Percentiles rank a stretch among this genome's conserved stretches.
phyloP scores from a whole-genome alignment of 805 yeast species.

The Metahyphopichia silvanorum region DNA sequence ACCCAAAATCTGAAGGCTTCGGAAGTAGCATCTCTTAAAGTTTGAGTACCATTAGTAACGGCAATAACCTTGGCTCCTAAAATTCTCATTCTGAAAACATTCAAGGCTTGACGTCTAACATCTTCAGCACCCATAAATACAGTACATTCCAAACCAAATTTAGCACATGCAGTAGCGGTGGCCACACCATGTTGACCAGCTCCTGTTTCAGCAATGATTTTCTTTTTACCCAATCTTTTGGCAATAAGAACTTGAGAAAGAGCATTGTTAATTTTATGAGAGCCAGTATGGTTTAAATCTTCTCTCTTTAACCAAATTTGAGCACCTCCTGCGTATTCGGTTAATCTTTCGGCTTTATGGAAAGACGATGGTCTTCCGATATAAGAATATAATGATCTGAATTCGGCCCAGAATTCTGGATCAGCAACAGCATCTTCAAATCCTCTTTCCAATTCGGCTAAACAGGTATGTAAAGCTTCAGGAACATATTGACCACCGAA shows the following conservation, averaged over 20 bases:
- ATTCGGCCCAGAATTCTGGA: slow-evolving; percentile 91
- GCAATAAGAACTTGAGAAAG: slow-evolving; percentile 80
- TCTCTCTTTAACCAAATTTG: slow-evolving; percentile 98
- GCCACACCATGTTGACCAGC: slow-evolving; percentile 96
- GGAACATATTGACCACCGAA: slow-evolving; percentile 99
- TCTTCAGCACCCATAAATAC: slow-evolving; percentile 99
- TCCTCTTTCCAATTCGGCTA: slow-evolving; percentile 82
- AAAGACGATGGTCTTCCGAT: slow-evolving; percentile 96
- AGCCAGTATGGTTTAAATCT: slow-evolving; percentile 88
- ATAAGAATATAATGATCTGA: slow-evolving; percentile 76
- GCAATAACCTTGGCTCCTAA: slow-evolving; percentile 95
- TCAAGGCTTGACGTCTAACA: slow-evolving; percentile 96
- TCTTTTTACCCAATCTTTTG: slow-evolving; percentile 70
- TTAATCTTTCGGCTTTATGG: slow-evolving; percentile 85
- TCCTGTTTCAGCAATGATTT: slow-evolving; percentile 86
- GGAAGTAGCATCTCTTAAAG: slow-evolving; percentile 95
- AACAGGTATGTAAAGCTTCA: slow-evolving; percentile 89
- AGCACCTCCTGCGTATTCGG: slow-evolving; percentile 86
- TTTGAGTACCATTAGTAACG: slow-evolving; percentile 91
- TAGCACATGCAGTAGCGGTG: slow-evolving; percentile 89
- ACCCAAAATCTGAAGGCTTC: slow-evolving; percentile 98
- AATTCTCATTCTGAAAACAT: slow-evolving; percentile 95
- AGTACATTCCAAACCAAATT: slow-evolving; percentile 88
- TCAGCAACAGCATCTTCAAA: slow-evolving; percentile 88
- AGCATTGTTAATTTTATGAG: slow-evolving; percentile 84